Evolutionary conservation across 2,329 filamentous ascomycete genomes (phyloP).

Genomic region (Aspergillus sp.): DNA sequence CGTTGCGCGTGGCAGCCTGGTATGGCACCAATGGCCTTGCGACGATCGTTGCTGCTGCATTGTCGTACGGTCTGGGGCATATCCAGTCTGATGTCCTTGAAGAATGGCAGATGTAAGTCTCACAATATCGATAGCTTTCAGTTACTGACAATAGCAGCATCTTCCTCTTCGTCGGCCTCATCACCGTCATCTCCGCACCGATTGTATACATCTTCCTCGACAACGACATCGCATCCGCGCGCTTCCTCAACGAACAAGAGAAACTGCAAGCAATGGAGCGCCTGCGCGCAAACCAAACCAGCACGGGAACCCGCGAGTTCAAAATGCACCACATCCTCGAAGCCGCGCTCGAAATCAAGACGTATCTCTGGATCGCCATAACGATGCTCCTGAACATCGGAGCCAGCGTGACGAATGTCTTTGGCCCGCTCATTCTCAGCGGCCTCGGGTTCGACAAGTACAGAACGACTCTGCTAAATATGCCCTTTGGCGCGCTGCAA

Average conservation of each 20-base stretch:
- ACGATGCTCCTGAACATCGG: slow-evolving; percentile 64
- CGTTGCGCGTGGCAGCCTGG: slow-evolving; percentile 64
- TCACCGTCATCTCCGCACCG: slow-evolving; percentile 60
- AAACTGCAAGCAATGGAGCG: slow-evolving; percentile 50
- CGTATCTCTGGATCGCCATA: slow-evolving; percentile 62
- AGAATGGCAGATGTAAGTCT: slow-evolving; percentile 52
- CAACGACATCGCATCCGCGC: slow-evolving; percentile 54
- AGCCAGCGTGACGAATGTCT: slow-evolving; percentile 62
- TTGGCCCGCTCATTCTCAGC: slow-evolving; percentile 63
- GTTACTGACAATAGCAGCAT: slow-evolving; percentile 39
- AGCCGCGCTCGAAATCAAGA: slow-evolving; percentile 46
- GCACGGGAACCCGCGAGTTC: slow-evolving; percentile 47
- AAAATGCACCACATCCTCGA: slow-evolving; percentile 47
- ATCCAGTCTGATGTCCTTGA: slow-evolving; percentile 47
- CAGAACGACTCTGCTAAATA: slow-evolving; percentile 61
- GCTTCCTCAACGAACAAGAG: slow-evolving; percentile 50
- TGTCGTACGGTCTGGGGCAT: slow-evolving; percentile 60
- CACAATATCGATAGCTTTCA: background rate
- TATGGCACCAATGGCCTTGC: slow-evolving; percentile 62
- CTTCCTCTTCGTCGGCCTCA: slow-evolving; percentile 61
- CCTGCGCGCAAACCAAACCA: slow-evolving; percentile 52
- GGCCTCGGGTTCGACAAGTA: slow-evolving; percentile 62
- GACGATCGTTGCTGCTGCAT: slow-evolving; percentile 56
- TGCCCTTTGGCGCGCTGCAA: slow-evolving; percentile 66
- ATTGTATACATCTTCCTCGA: slow-evolving; percentile 62